Evolutionary conservation across 176 grass and related monocot species (phyloP).

Genomic region (Oropetium thomaeum): DNA sequence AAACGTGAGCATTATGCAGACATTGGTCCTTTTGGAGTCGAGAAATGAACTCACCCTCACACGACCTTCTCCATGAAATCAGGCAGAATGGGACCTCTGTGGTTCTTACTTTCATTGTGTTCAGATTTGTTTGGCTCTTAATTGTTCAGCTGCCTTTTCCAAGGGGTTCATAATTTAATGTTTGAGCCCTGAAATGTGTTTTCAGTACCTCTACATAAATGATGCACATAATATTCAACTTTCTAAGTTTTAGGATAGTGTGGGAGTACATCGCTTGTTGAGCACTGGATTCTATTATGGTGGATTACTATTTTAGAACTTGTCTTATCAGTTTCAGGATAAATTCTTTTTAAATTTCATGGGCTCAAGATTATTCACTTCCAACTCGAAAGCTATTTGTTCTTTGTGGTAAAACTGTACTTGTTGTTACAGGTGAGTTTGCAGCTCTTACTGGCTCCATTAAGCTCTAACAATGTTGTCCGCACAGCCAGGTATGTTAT

Average conservation of each 20-base stretch:
- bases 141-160: background rate
- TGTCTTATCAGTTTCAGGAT: slow-evolving; percentile 6
- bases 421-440: slow-evolving; percentile 35
- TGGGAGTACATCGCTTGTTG: background rate
- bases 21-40: background rate
- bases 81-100: background rate
- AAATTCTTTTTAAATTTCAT: background rate
- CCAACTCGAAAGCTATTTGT: slow-evolving; percentile 6
- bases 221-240: background rate
- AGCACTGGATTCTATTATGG: background rate
- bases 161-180: background rate
- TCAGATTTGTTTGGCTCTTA: background rate
- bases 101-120: background rate
- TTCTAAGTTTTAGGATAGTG: background rate
- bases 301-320: background rate
- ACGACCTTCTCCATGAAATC: background rate
- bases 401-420: slow-evolving; percentile 7
- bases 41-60: background rate
- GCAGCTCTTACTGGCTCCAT: slow-evolving; percentile 47
- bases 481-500: slow-evolving; percentile 46
- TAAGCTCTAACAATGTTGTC: slow-evolving; percentile 42
- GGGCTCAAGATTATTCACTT: background rate
- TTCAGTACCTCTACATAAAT: background rate
- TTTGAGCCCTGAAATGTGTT: background rate
- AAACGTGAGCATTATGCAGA: background rate